Base-by-base conservation (phyloP, 2,329 filamentous ascomycete genomes). In the Zasmidium cellare region DNA sequence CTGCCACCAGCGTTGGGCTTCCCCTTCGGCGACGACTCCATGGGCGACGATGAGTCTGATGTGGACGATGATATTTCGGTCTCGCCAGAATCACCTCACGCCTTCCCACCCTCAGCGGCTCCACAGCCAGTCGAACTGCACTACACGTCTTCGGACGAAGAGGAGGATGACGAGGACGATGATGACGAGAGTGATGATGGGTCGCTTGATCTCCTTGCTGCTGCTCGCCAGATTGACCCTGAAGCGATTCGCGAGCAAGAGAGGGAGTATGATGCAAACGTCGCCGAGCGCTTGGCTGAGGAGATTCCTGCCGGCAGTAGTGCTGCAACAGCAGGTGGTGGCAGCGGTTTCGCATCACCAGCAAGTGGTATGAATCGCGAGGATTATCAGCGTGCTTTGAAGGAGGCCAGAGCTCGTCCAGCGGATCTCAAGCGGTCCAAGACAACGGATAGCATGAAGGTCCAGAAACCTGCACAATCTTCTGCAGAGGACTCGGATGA, bases 301-400 rank as follows among this genome's bases (percentile, higher is more conserved):
- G 77, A 79, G 16, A 81, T 81, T 35, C 77, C 77, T 0, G 75
- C 78, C 1, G 79, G 79, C 12, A 79, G 77, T 51, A 78, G 75
- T 11, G 79, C 79, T 1, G 75, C 75, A 1, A 80, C 79, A 0
- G 79, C 78, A 2, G 78, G 76, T 3, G 79, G 79, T 9, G 79
- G 79, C 6, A 79, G 77, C 45, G 79, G 79, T 0, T 80, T 77
- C 57, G 76, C 75, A 38, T 79, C 69, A 46, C 79, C 79, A 2
- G 67, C 62, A 0, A 63, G 56, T 49, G 62, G 54, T 20, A 63
- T 62, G 57, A 56, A 46, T 47, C 53, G 51, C 9, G 56, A 65
- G n/a, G 62, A 64, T 2, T 64, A 65, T 41, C 44, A 58, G 46
- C 56, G 59, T 23, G 67, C 63, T 18, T 51, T 63, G n/a, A 52